phyloP scores from a whole-genome alignment of 768 basidiomycete genomes.

The Trametes maxima region DNA sequence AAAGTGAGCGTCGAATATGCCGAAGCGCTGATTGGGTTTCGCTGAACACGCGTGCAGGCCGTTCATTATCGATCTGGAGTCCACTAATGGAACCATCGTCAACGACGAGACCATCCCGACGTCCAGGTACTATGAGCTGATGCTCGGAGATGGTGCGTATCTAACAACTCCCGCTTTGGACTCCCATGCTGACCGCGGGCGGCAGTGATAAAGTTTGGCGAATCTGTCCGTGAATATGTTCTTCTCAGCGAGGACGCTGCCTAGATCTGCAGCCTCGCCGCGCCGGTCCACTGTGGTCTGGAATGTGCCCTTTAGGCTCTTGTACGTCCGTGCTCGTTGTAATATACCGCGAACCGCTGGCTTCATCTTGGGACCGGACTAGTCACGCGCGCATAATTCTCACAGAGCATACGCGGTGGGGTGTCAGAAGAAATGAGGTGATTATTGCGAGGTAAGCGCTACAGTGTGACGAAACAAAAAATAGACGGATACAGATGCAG shows the following conservation, averaged over 20 bases:
- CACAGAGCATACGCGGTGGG: not conserved
- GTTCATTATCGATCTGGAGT: constrained; percentile 96
- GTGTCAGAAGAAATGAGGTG: not conserved
- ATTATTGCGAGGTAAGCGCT: constrained; percentile 1
- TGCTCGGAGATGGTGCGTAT: constrained; percentile 70
- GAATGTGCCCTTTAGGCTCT: not conserved
- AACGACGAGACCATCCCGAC: constrained; percentile 85
- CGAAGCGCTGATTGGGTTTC: not conserved
- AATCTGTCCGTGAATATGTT: constrained; percentile 82
- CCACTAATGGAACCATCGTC: constrained; percentile 94
- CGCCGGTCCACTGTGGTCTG: not conserved
- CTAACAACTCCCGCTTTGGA: not conserved
- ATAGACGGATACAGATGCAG: not conserved
- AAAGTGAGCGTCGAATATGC: constrained; percentile 61
- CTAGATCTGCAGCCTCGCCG: not conserved
- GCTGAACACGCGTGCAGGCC: constrained; percentile 54
- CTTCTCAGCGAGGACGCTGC: constrained; percentile 76
- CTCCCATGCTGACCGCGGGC: constrained; percentile 14
- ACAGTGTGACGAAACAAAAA: not conserved
- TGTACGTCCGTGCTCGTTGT: constrained; percentile 15
- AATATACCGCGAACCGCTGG: not conserved
- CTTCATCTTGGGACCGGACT: too few species aligned
- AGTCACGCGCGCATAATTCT: not conserved
- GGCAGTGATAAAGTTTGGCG: constrained; percentile 84
- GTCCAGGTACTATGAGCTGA: constrained; percentile 86